Evolutionary conservation across 106 monocot species (phyloP), one percentile per base, ranked within the genome.

Genomic region (Phalaenopsis aphrodite): DNA sequence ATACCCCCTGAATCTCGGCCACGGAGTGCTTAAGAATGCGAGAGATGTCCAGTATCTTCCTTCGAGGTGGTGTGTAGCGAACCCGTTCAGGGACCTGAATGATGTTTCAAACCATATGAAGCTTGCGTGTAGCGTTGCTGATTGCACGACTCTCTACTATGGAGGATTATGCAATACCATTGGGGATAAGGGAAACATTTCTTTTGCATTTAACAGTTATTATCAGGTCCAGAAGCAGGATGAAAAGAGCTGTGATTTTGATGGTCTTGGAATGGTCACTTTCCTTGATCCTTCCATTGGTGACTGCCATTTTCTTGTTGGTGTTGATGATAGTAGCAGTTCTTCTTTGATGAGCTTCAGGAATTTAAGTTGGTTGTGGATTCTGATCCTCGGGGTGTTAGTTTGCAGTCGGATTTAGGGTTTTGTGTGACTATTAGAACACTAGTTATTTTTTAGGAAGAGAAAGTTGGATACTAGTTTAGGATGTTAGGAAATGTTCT

Each of bases 221-320:
- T 95, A 93, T 78, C 95, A 95, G 82, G 82, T 86, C 37, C 93
- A 87, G 68, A 91, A 87, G 72, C 95, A 95, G 84, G 81, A 84
- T n/a, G 65, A 79, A 3, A 68, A 49, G 80, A 95, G 95, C 42
- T 95, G 95, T 83, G 86, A 95, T 84, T 95, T 95, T 84, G 90
- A 95, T 85, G 95, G 95, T 18, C 68, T 93, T 10, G 95, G 95
- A 18, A 95, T 95, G 90, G 88, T 95, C 12, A 95, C 95, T 21
- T 95, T 92, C 76, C 89, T 95, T 8, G 95, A 95, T 77, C 95
- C 95, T 56, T 93, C 95, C 0, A 77, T 93, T 36, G 93, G 92
- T 7, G 89, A 87, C 42, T 95, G 92, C 45, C 85, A 69, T 17
- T 95, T 93, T 80, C 86, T 91, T 72, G 92, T 92, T 5, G 90